Evolutionary conservation across 331 rosid genomes (phyloP).

Genomic region (Malus hybrid): DNA sequence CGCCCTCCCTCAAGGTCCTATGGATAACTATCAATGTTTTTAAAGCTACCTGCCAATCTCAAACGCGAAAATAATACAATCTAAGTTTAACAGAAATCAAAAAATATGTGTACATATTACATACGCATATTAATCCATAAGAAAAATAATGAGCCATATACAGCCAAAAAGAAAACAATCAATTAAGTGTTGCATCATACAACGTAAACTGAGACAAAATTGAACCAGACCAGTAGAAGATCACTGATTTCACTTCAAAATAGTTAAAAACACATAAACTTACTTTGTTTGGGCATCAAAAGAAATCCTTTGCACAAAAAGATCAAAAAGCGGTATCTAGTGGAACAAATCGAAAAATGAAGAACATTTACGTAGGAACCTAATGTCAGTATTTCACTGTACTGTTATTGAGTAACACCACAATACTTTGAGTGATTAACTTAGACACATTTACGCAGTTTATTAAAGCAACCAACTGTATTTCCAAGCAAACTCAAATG

Average conservation of each 20-base stretch:
- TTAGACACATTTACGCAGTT: not conserved
- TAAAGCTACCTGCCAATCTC: constrained; percentile 67
- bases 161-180: not conserved
- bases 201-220: not conserved
- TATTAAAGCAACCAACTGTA: not conserved
- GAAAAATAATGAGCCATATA: not conserved
- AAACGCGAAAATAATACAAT: constrained; percentile 6
- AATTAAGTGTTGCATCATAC: not conserved
- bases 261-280: not conserved
- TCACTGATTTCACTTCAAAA: not conserved
- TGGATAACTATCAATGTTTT: constrained; percentile 85
- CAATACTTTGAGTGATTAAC: not conserved
- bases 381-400: not conserved
- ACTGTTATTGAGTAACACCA: not conserved
- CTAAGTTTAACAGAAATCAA: not conserved
- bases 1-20: constrained; percentile 94
- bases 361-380: not conserved
- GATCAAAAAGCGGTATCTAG: not conserved
- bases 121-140: not conserved
- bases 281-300: not conserved
- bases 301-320: not conserved
- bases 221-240: not conserved
- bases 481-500: not conserved
- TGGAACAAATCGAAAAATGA: not conserved
- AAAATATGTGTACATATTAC: not conserved